Evolutionary conservation across 345 rosid species (phyloP), one percentile per base, ranked within the genome.

Genomic region (Salix caprea): DNA sequence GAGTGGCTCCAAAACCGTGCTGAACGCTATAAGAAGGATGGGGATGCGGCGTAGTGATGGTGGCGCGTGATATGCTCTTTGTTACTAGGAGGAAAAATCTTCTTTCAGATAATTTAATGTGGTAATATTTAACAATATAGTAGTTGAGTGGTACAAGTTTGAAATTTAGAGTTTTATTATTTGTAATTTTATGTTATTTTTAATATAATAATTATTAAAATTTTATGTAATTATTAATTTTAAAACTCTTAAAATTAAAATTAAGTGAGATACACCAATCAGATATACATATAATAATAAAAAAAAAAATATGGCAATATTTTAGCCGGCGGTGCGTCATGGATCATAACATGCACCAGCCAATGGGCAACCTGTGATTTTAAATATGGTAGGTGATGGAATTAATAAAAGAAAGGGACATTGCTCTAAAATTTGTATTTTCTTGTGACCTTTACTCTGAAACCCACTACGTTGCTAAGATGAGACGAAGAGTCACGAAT

Each of bases 1-100:
- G 91, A 85, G 67, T 96, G 99, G 99, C 89, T 96, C 23, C 74
- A 56, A 69, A 76, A 66, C 72, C 83, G 95, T 67, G 91, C 90
- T 11, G 67, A 60, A 65, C 60, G 54, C 12, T 10, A 76, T 30
- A 19, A 23, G 32, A 34, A 18, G 26, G 74, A 56, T 1, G 67
- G n/a, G 37, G 56, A n/a, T 11, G 32, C 80, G 67, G 50, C 3
- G 37, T 2, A 68, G 54, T 6, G 39, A 26, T 36, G 65, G 44
- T 64, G 76, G 65, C 32, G 24, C 16, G 42, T 65, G 68, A 42
- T 8, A 6, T 16, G 7, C 0, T 6, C 26, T 5, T 5, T 39
- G 4, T 12, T 60, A 37, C 13, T 42, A 12, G 14, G 3, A 42
- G 13, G 14, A 40, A 40, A 34, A 40, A 40, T 18, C 21, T 6